Base-by-base conservation (phyloP, 1,284 basidiomycete genomes). In the Gymnopus androsaceus region DNA sequence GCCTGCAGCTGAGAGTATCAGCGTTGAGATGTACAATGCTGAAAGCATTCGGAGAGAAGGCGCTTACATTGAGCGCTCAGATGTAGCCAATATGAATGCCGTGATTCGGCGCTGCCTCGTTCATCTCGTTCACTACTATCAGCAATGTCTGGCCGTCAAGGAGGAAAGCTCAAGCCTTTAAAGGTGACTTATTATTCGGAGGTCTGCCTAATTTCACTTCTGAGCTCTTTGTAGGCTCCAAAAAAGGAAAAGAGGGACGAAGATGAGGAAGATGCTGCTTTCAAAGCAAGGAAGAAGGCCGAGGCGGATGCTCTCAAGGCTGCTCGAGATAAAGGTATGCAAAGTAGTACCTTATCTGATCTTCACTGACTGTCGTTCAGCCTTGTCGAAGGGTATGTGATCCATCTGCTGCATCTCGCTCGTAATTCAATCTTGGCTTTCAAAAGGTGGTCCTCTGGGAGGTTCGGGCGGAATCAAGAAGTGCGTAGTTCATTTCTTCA, bases 391-490 rank as follows among this genome's bases (percentile, higher is more conserved):
- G 74, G 79, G 88, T 88, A 68, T 67, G 79, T 37, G 21, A 27
- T 9, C n/a, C 17, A 36, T 36, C 0, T 28, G 21, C 41, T 38
- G 21, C 21, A 31, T 38, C 31, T 33, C 0, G 9, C n/a, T 21
- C 37, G 7, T 17, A 36, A 17, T 42, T 51, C 17, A 14, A 34
- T 19, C 19, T 42, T n/a, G n/a, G 50, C 49, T 51, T 55, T 41
- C 37, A 31, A 55, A 48, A 57, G 59, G 67, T 84, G 89, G 81
- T 63, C 88, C 88, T 31, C 79, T 83, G 52, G 87, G 88, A 33
- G 81, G 81, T 45, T n/a, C n/a, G n/a, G n/a, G n/a, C n/a, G 90
- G 90, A 34, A 89, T 92, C 77, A 92, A 92, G 81, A 90, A 92
- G 90, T 90, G 69, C 61, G 83, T 77, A 30, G 21, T 41, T 42